Evolutionary conservation across 352 stramenopile species (phyloP), one percentile per base, ranked within the genome.

Genomic region (Phytophthora rubi): DNA sequence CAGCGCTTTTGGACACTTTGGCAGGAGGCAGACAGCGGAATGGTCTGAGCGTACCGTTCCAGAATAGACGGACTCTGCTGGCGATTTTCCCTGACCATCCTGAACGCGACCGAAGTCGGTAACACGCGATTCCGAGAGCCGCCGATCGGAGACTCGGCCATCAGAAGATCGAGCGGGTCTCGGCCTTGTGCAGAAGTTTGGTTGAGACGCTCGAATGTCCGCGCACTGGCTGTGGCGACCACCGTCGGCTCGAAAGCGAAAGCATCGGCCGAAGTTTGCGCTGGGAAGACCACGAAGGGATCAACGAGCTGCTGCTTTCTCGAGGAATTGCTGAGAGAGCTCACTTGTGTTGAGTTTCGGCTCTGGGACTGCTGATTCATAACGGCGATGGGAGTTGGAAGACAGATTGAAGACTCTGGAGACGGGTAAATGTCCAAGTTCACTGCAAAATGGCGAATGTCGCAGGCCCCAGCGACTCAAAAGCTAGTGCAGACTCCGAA

Each of bases 1-100:
- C 85, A 93, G 10, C 74, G 82, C 67, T 92, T 93, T 69, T 88
- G 82, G 10, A 82, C 23, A 56, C 64, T 88, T 52, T 88, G 82
- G 39, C 82, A 90, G 3, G 82, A 82, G 4, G 73, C 70, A 6
- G 82, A 87, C 28, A 85, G 62, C 32, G 78, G 76, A 44, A 81
- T 75, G 5, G 61, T 71, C 8, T 76, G 68, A 12, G 76, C 57
- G 62, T 87, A 86, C 53, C 69, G 76, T 56, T 90, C 78, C 9
- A 85, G 53, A 53, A 79, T 79, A 0, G 71, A 81, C 7, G 58
- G 57, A 13, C 49, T 71, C 32, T 12, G 21, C 26, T 68, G 66
- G 16, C 13, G 21, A 44, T 73, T 57, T 12, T n/a, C 35, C 53
- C 52, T 58, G 15, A 61, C 28, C 64, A 71, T 65, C 60, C 63